Evolutionary conservation across 768 basidiomycete genomes (phyloP), one percentile per base, ranked within the genome.

Genomic region (Collybia nuda): DNA sequence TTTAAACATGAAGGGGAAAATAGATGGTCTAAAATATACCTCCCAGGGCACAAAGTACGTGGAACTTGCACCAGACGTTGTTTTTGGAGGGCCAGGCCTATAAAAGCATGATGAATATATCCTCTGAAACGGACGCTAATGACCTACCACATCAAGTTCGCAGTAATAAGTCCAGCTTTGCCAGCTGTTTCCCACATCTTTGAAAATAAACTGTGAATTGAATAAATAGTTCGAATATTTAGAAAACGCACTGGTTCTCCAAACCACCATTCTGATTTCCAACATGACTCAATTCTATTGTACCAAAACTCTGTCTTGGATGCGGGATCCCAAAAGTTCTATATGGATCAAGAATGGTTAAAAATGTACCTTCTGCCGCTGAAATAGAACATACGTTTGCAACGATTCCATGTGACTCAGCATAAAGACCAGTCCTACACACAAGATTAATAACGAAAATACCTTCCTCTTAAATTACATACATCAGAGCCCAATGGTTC

Each of bases 401-500:
- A 19, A 97, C 80, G 40, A 97, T 93, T 11, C 93, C 93, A 64
- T 96, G 92, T 18, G 89, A 88, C 66, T 95, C 92, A 0, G 89
- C 88, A 61, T 92, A 81, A 2, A 96, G 76, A 2, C 94, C 94
- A 12, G 93, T 97, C 85, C 90, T 93, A 7, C 40, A 28, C 36
- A n/a, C 24, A 8, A 19, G 2, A n/a, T 49, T 28, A 8, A 7
- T 1, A 50, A 36, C 2, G 21, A 28, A 15, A 44, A 32, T 32
- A 11, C 32, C 14, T 9, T 9, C 3, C 6, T 32, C 2, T 32
- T 14, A 4, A 17, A 35, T 6, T 12, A 62, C 78, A 22, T 61
- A 92, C 90, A 96, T 84, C 32, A 96, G 63, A 2, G 86, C 68
- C 93, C 93, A 97, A 64, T 96, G 94, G 62, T 96, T 96, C 15